Evolutionary conservation across 805 yeast species (phyloP).

Genomic region (Metschnikowia cubensis): DNA sequence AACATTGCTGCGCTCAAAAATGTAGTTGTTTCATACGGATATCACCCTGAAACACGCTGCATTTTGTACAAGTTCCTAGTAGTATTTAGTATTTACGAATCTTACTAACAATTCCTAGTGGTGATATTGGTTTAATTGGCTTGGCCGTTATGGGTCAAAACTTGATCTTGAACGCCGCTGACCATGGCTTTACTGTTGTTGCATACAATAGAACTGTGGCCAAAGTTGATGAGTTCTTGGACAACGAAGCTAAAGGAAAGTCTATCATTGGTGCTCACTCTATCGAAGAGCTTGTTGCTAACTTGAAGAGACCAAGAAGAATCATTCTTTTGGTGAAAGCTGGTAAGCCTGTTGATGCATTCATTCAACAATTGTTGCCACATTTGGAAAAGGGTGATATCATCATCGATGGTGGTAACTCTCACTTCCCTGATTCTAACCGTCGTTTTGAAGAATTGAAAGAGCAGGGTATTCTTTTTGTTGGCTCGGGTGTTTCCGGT

Average conservation of each 20-base stretch:
- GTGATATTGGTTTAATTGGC: slow-evolving; percentile 98
- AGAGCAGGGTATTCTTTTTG: slow-evolving; percentile 82
- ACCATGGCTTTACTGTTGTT: slow-evolving; percentile 96
- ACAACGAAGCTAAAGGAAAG: slow-evolving; percentile 95
- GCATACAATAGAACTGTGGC: slow-evolving; percentile 97
- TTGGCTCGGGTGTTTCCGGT: slow-evolving; percentile 99
- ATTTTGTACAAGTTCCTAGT: not conserved
- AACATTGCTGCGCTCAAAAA: too few species aligned
- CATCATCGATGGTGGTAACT: slow-evolving; percentile 99
- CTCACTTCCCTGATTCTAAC: slow-evolving; percentile 98
- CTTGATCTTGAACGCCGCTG: slow-evolving; percentile 95
- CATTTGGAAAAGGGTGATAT: slow-evolving; percentile 94
- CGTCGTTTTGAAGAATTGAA: slow-evolving; percentile 91
- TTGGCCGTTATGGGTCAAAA: slow-evolving; percentile 99
- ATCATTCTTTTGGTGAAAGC: slow-evolving; percentile 93
- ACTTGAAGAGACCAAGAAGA: slow-evolving; percentile 96
- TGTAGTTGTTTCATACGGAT: not conserved
- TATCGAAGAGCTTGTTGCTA: slow-evolving; percentile 77
- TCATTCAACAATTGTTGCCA: slow-evolving; percentile 85
- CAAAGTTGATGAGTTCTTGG: slow-evolving; percentile 92
- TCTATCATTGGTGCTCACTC: slow-evolving; percentile 95
- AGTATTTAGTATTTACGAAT: too few species aligned
- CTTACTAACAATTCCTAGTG: slow-evolving; percentile 42
- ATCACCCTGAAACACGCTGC: not conserved
- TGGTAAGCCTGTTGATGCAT: slow-evolving; percentile 89